These are phyloP conservation scores for Leccinum fallax DNA, from an alignment of 1,284 basidiomycete species.

Conservation along the genomic window DNA sequence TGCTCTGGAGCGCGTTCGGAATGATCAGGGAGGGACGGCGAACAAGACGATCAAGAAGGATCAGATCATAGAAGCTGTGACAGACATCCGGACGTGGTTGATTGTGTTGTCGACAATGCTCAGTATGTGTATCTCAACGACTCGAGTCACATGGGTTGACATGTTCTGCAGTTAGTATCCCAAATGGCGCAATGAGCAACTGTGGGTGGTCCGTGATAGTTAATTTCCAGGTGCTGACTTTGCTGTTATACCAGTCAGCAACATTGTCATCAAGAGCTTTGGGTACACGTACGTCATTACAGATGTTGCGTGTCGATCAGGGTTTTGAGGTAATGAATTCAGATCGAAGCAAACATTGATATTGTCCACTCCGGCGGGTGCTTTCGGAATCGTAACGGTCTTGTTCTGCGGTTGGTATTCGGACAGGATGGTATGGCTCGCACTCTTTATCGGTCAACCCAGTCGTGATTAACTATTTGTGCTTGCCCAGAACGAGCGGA, in stretches of 20 bases:
- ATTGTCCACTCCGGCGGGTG: conserved; percentile 60
- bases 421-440: conserved; percentile 51
- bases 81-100: conserved; percentile 65
- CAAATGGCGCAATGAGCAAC: conserved; percentile 66
- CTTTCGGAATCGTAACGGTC: conserved; percentile 49
- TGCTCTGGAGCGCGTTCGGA: conserved; percentile 65
- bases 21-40: conserved; percentile 65
- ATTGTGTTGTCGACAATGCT: conserved; percentile 59
- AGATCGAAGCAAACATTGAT: conserved; percentile 66
- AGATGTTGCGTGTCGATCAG: background rate
- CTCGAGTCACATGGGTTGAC: conserved; percentile 14
- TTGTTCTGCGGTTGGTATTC: conserved; percentile 65
- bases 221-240: conserved; percentile 2
- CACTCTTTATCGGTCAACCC: background rate
- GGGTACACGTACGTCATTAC: conserved; percentile 57
- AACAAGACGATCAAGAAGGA: conserved; percentile 63
- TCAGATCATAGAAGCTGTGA: conserved; percentile 59
- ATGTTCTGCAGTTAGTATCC: conserved; percentile 53
- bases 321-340: background rate
- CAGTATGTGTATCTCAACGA: conserved; percentile 41
- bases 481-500: conserved; percentile 52
- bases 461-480: background rate
- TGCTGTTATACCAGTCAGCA: conserved; percentile 48
- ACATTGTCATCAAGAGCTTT: conserved; percentile 61
- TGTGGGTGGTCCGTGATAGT: conserved; percentile 42